Conservation (phyloP, 805 yeast species). For the Saturnispora mendoncae region DNA sequence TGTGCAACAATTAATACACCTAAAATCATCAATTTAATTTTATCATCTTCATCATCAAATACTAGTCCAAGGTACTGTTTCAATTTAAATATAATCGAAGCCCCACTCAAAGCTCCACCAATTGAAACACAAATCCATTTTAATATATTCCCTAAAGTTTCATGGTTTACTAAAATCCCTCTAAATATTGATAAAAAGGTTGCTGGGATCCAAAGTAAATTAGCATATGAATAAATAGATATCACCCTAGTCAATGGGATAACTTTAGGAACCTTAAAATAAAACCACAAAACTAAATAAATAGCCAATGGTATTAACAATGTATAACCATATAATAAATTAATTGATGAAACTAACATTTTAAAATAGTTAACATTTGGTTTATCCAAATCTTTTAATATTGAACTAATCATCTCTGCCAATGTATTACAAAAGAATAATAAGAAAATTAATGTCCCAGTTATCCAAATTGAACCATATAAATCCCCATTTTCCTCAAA, state of each 20-base stretch:
- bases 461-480: slow-evolving; percentile 88
- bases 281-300: slow-evolving; percentile 44
- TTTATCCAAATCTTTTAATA: slow-evolving; percentile 33
- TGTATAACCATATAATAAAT: slow-evolving; percentile 69
- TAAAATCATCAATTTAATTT: slow-evolving; percentile 31
- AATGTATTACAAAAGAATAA: slow-evolving; percentile 71
- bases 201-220: slow-evolving; percentile 78
- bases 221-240: slow-evolving; percentile 79
- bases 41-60: slow-evolving; percentile 32
- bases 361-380: slow-evolving; percentile 45
- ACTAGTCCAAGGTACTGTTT: slow-evolving; percentile 33
- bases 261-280: slow-evolving; percentile 40
- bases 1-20: slow-evolving; percentile 41
- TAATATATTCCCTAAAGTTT: slow-evolving; percentile 36
- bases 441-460: slow-evolving; percentile 67
- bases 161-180: slow-evolving; percentile 41
- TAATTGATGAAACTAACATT: slow-evolving; percentile 57
- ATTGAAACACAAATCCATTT: slow-evolving; percentile 55
- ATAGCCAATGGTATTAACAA: slow-evolving; percentile 51
- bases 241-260: slow-evolving; percentile 50
- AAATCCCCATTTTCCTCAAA: slow-evolving; percentile 51
- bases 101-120: slow-evolving; percentile 57
- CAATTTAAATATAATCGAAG: slow-evolving; percentile 40
- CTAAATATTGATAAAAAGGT: slow-evolving; percentile 53
- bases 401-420: slow-evolving; percentile 50